Base-by-base conservation (phyloP, 164 flowering plant genomes). In the Vitis rotundifolia region DNA sequence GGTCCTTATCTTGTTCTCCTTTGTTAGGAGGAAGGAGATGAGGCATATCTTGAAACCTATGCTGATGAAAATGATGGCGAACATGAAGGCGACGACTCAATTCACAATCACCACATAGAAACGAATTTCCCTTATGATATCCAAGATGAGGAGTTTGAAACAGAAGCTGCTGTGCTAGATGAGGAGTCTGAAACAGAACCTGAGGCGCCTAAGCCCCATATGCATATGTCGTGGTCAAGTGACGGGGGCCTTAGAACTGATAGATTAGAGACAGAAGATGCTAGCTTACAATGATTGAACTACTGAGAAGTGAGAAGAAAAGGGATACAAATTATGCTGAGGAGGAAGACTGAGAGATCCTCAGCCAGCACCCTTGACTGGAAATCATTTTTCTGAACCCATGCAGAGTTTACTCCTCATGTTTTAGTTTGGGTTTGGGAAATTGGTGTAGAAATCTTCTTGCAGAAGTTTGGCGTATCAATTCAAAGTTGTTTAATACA, bases 1-100 rank as follows among this genome's bases (percentile, higher is more conserved):
- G 5, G 44, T 37, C 44, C 44, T 37, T 37, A 37, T 6, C 44
- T 37, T 37, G 47, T 65, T 15, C 59, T 14, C 47, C 14, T 72
- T 1, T 44, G 9, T 59, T 64, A 91, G 93, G 95, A 89, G 66
- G 98, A 89, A 78, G 89, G 78, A 37, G 92, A 88, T 31, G 94
- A 84, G 19, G 84, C 86, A 48, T 87, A 84, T 80, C 88, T 88
- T n/a, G 80, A 77, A 76, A 84, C 78, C n/a, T 84, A 80, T 57
- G 60, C 69, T 16, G 58, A 76, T 50, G 88, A 77, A 19, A 68
- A 69, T 50, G 82, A 78, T 37, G 70, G 18, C 18, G 87, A 75
- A 62, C 80, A 77, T 63, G 85, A 73, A 70, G 48, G 6, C 15
- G 59, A 71, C 16, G 49, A 69, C 29, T 59, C 64, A 5, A 72